Percentiles rank a stretch among this genome's conserved stretches.
Evolutionary conservation across 768 basidiomycete species (phyloP).

Genomic region (Coprinellus micaceus): DNA sequence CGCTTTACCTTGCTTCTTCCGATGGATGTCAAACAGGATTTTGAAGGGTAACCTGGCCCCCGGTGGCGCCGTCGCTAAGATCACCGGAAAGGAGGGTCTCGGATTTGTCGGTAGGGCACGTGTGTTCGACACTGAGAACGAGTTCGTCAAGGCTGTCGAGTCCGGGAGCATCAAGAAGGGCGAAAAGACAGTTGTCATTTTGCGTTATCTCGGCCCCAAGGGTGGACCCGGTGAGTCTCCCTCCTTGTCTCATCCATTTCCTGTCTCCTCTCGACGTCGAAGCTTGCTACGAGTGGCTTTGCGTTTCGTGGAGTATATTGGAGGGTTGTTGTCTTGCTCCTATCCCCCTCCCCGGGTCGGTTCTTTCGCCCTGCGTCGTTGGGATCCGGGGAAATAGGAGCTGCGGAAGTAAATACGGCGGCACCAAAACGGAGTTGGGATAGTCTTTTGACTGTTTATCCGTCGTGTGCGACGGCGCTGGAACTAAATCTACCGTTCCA

Average conservation of each 20-base stretch:
- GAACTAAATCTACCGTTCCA: neutral
- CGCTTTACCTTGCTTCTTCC: neutral
- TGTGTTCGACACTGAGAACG: slow-evolving; percentile 87
- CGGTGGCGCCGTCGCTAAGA: slow-evolving; percentile 94
- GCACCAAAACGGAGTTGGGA: neutral
- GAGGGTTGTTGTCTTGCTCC: neutral
- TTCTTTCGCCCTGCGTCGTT: neutral
- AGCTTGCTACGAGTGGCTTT: neutral
- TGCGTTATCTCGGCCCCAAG: slow-evolving; percentile 94
- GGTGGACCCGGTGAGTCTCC: slow-evolving; percentile 81
- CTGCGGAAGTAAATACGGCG: neutral
- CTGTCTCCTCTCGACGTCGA: slow-evolving; percentile 7
- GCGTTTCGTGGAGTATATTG: neutral
- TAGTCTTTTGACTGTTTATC: neutral
- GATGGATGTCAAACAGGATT: slow-evolving; percentile 53
- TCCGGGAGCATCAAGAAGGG: slow-evolving; percentile 85
- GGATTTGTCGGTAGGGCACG: slow-evolving; percentile 89
- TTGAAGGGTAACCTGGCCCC: slow-evolving; percentile 90
- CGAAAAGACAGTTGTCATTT: slow-evolving; percentile 93
- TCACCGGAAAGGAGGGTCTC: slow-evolving; percentile 93
- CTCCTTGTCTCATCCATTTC: slow-evolving; percentile 4
- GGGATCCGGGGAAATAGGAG: neutral
- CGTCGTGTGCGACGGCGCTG: neutral
- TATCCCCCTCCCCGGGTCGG: neutral
- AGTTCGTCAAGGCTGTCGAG: slow-evolving; percentile 85